Conservation (phyloP, 306 rosid species). For the Prosopis cineraria region DNA sequence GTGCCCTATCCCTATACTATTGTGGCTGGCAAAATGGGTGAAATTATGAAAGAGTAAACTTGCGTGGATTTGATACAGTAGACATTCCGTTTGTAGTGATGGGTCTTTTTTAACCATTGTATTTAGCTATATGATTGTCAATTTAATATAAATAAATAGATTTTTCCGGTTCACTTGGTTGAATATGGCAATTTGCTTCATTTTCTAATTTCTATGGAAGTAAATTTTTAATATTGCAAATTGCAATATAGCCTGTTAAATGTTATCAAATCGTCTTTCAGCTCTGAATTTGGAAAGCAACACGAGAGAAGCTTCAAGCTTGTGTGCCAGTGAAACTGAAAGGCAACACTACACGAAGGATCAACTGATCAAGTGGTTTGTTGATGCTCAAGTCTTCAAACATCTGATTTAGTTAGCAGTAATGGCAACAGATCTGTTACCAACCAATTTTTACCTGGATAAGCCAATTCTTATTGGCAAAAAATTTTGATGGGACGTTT, state of each 20-base stretch:
- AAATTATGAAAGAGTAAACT: background rate
- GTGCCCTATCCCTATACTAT: background rate
- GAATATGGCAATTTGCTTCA: background rate
- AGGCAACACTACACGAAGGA: background rate
- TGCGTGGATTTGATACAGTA: background rate
- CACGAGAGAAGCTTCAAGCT: background rate
- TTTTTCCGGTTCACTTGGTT: background rate
- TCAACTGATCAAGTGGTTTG: background rate
- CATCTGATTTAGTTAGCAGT: background rate
- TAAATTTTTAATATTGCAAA: background rate
- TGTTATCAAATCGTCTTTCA: background rate
- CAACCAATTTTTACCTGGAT: background rate
- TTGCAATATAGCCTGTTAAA: background rate
- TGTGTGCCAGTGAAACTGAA: background rate
- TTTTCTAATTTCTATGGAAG: background rate
- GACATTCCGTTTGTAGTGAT: background rate
- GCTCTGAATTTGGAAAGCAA: background rate
- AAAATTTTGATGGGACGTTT: background rate
- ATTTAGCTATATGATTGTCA: background rate
- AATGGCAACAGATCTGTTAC: background rate
- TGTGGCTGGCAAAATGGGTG: background rate
- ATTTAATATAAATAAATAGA: background rate
- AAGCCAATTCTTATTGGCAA: background rate
- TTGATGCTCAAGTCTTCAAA: background rate
- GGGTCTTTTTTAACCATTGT: background rate